Evolutionary conservation across 805 yeast species (phyloP).

Genomic region (Lipomyces sp.): DNA sequence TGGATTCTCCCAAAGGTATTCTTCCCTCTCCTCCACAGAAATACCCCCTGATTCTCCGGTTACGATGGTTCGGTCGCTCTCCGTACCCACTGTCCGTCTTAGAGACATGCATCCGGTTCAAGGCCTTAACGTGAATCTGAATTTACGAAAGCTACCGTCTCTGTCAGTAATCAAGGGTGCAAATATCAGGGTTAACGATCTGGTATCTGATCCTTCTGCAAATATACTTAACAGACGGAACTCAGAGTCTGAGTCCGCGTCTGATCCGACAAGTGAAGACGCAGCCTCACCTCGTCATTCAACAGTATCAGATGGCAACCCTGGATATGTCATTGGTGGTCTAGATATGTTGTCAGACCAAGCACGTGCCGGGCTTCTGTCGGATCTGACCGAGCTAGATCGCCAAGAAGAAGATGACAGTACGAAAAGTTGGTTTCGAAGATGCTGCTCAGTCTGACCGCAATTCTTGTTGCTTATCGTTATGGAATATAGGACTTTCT

Average conservation of each 20-base stretch:
- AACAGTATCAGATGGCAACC: neutral
- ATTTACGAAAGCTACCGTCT: neutral
- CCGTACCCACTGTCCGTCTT: neutral
- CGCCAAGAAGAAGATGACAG: neutral
- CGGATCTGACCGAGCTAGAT: neutral
- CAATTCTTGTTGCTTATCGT: neutral
- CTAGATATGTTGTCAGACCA: neutral
- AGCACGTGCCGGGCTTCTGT: neutral
- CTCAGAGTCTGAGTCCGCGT: neutral
- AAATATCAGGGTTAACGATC: neutral
- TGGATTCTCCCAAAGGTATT: neutral
- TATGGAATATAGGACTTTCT: neutral
- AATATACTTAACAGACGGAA: neutral
- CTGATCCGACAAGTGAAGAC: neutral
- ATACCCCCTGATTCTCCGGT: neutral
- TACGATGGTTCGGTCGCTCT: neutral
- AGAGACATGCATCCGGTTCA: neutral
- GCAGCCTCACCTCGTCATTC: neutral
- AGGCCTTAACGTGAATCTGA: neutral
- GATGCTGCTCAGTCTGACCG: neutral
- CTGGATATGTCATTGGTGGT: neutral
- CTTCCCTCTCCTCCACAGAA: neutral
- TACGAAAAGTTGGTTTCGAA: neutral
- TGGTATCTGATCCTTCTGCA: neutral
- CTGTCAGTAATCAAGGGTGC: neutral